Conservation (phyloP, 352 stramenopile species). For the Pythium graminicola region DNA sequence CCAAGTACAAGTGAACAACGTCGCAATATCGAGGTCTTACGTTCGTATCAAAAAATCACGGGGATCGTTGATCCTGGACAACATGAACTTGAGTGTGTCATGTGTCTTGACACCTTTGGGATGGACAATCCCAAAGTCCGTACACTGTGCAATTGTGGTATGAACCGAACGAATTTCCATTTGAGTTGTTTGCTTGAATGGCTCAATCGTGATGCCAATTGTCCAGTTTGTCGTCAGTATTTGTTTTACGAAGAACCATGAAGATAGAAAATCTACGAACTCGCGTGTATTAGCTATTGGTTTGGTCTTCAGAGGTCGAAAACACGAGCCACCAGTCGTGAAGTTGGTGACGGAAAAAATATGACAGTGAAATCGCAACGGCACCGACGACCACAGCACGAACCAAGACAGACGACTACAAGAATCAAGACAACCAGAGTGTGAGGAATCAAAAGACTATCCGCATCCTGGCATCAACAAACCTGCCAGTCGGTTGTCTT, state of each 20-base stretch:
- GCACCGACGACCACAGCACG: conserved; percentile 12
- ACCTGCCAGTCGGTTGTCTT: conserved; percentile 1
- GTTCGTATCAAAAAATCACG: conserved; percentile 62
- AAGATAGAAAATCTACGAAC: not conserved
- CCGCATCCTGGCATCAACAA: not conserved
- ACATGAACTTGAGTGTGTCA: conserved; percentile 81
- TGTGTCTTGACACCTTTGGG: conserved; percentile 28
- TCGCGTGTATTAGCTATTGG: not conserved
- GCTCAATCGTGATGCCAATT: conserved; percentile 79
- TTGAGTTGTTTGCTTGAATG: conserved; percentile 85
- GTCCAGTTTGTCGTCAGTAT: conserved; percentile 78
- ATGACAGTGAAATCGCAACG: conserved; percentile 16
- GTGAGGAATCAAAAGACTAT: not conserved
- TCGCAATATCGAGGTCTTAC: conserved; percentile 41
- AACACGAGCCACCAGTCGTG: conserved; percentile 11
- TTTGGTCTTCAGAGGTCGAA: not conserved
- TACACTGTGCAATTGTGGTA: conserved; percentile 80
- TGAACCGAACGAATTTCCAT: conserved; percentile 89
- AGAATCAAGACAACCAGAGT: too few species aligned
- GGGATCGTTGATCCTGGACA: conserved; percentile 57
- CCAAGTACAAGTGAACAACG: conserved; percentile 13
- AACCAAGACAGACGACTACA: conserved; percentile 5
- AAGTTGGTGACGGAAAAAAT: conserved; percentile 16
- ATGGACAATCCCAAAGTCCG: conserved; percentile 69
- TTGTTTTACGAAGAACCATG: conserved; percentile 82